Evolutionary conservation across 441 rosid species (phyloP).

Genomic region (Erodium chrysanthum): DNA sequence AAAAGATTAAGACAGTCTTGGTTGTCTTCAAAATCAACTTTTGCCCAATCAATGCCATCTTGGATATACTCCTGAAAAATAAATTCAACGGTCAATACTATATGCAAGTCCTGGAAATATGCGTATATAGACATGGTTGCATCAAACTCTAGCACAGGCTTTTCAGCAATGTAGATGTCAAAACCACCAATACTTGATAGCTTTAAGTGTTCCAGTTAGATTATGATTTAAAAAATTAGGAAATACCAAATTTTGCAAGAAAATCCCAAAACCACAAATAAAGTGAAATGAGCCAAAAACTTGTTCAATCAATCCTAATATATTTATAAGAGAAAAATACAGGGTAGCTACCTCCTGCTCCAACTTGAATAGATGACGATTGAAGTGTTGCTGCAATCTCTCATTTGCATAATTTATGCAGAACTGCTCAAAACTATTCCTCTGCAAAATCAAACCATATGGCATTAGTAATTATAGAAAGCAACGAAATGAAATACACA

Average conservation of each 20-base stretch:
- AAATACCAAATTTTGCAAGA: conserved; percentile 2
- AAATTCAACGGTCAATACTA: conserved; percentile 11
- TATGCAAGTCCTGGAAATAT: neutral
- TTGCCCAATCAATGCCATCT: conserved; percentile 98
- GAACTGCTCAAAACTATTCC: conserved; percentile 96
- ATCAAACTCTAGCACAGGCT: neutral
- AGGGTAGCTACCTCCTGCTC: conserved; percentile 76
- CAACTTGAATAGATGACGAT: conserved; percentile 92
- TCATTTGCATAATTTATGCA: conserved; percentile 98
- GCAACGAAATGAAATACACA: conserved; percentile 6
- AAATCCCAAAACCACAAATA: neutral
- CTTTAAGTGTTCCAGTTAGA: neutral
- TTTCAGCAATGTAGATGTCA: neutral
- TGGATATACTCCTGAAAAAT: conserved; percentile 76
- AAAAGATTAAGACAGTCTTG: conserved; percentile 96
- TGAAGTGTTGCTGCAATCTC: conserved; percentile 97
- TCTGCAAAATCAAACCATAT: conserved; percentile 40
- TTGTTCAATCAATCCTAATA: neutral
- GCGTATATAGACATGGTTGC: neutral
- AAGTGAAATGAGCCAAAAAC: neutral
- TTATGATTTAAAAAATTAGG: neutral
- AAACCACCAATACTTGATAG: conserved; percentile 3
- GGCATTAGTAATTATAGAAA: conserved; percentile 19
- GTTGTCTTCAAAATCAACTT: conserved; percentile 95
- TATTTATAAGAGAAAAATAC: neutral